These are phyloP conservation scores for Schizophyllum commune DNA, from an alignment of 1,284 basidiomycete species.

Conservation along the genomic window DNA sequence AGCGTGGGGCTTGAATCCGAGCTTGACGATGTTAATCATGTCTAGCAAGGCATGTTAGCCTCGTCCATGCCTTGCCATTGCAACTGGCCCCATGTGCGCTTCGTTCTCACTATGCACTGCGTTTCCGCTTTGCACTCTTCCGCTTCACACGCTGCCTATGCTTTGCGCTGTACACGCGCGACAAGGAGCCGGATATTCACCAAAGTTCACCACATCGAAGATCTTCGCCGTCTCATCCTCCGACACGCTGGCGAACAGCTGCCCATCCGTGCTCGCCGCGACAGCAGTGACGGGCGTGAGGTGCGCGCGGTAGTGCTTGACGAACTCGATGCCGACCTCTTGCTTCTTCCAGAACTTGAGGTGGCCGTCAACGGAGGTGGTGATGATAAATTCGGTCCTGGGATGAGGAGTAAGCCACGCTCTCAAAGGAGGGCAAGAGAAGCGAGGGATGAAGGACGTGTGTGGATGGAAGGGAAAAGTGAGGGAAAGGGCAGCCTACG, in stretches of 20 bases:
- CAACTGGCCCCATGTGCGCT: too few relatives aligned
- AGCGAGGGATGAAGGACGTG: conserved; percentile 2
- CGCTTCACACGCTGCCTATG: too few relatives aligned
- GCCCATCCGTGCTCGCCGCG: conserved; percentile 88
- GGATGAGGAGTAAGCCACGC: too few relatives aligned
- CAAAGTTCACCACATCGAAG: conserved; percentile 97
- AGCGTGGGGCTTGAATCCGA: conserved; percentile 77
- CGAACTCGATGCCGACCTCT: conserved; percentile 85
- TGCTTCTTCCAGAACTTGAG: conserved; percentile 99
- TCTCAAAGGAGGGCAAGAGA: too few relatives aligned
- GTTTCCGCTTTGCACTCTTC: too few relatives aligned
- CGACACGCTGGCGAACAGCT: conserved; percentile 83
- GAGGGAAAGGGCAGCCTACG: conserved; percentile 14
- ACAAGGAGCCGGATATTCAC: conserved; percentile 33
- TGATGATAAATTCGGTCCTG: conserved; percentile 92
- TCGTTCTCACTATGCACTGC: too few relatives aligned
- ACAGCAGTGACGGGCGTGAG: conserved; percentile 75
- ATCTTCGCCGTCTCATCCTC: conserved; percentile 87
- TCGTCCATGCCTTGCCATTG: too few relatives aligned
- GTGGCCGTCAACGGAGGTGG: conserved; percentile 92
- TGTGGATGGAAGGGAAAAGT: background rate
- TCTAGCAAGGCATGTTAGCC: conserved; percentile 39
- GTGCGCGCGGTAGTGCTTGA: conserved; percentile 92
- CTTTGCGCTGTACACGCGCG: background rate
- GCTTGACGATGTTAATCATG: conserved; percentile 97